Conservation (phyloP, 1,139 yeast genomes). For the Yamadazyma sp. region DNA sequence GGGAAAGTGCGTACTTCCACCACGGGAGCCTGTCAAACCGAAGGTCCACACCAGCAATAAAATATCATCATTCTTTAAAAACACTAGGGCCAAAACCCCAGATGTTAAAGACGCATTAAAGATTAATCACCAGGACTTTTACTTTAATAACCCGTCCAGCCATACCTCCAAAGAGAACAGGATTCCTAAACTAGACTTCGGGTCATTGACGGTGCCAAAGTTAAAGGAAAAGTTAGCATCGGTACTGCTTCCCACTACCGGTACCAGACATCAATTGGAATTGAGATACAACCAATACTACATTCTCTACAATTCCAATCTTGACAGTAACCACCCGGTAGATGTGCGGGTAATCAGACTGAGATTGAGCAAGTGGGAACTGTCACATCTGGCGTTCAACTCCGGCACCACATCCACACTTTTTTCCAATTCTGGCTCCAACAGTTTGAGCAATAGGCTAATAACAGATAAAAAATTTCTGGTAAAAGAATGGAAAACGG, state of each 20-base stretch:
- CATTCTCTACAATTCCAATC: slow-evolving; percentile 77
- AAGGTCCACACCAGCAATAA: slow-evolving; percentile 6
- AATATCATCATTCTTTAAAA: slow-evolving; percentile 39
- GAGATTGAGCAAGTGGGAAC: slow-evolving; percentile 71
- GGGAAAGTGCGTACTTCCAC: slow-evolving; percentile 19
- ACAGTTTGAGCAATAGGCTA: slow-evolving; percentile 22
- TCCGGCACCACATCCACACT: slow-evolving; percentile 20
- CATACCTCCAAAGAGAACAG: slow-evolving; percentile 28
- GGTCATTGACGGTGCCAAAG: slow-evolving; percentile 58
- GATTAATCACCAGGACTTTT: slow-evolving; percentile 26
- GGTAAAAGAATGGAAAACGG: slow-evolving; percentile 50
- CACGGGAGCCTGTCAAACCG: slow-evolving; percentile 8
- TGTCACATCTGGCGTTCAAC: slow-evolving; percentile 38
- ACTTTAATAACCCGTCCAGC: slow-evolving; percentile 30
- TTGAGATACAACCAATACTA: slow-evolving; percentile 77
- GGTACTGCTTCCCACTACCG: slow-evolving; percentile 58
- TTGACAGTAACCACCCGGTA: slow-evolving; percentile 72
- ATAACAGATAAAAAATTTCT: slow-evolving; percentile 42
- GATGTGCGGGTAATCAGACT: slow-evolving; percentile 53
- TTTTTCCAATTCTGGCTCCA: slow-evolving; percentile 23
- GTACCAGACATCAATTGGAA: slow-evolving; percentile 65
- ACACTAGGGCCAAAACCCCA: slow-evolving; percentile 6
- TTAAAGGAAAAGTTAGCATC: slow-evolving; percentile 59
- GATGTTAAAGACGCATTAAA: slow-evolving; percentile 7
- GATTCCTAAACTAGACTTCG: slow-evolving; percentile 62